These are phyloP conservation scores for Exophiala viscosa DNA, from an alignment of 2,329 filamentous ascomycete species.

Conservation along the genomic window DNA sequence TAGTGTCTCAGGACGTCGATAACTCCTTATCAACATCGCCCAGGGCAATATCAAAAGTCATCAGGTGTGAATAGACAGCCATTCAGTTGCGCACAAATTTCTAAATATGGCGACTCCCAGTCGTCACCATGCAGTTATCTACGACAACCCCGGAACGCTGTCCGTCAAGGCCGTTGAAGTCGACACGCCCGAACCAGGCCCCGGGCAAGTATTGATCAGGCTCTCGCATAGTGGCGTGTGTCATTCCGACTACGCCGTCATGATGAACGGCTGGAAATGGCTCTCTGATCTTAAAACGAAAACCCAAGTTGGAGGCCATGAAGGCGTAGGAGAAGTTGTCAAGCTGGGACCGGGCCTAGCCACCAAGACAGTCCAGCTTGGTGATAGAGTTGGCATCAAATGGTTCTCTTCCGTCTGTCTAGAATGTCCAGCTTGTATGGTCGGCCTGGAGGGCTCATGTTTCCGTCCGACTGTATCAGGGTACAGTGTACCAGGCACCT, in stretches of 20 bases:
- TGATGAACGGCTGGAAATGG: slow-evolving; percentile 54
- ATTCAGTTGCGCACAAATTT: no score
- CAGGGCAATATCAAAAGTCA: no score
- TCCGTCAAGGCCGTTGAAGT: slow-evolving; percentile 61
- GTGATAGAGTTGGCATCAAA: slow-evolving; percentile 68
- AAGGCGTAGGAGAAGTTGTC: slow-evolving; percentile 62
- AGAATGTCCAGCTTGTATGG: slow-evolving; percentile 50
- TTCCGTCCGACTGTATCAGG: slow-evolving; percentile 57
- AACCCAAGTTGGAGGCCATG: slow-evolving; percentile 64
- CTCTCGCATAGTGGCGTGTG: slow-evolving; percentile 62
- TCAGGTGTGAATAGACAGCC: no score
- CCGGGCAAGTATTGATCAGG: slow-evolving; percentile 60
- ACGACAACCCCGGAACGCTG: slow-evolving; percentile 61
- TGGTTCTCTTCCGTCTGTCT: slow-evolving; percentile 60
- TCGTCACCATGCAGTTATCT: slow-evolving; percentile 56
- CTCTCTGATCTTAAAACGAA: slow-evolving; percentile 56
- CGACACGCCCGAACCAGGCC: slow-evolving; percentile 60
- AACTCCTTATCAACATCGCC: no score
- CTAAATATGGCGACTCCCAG: no score
- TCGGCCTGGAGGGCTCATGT: slow-evolving; percentile 53
- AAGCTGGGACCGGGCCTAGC: slow-evolving; percentile 56
- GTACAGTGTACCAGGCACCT: slow-evolving; percentile 65
- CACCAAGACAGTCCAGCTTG: slow-evolving; percentile 39
- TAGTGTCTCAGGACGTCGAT: no score
- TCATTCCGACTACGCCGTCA: slow-evolving; percentile 58